A percentile compares a stretch with the other conserved stretches of the same genome.
Evolutionary conservation across 495 filamentous ascomycete genomes (phyloP).

Genomic region (Collariella sp.): DNA sequence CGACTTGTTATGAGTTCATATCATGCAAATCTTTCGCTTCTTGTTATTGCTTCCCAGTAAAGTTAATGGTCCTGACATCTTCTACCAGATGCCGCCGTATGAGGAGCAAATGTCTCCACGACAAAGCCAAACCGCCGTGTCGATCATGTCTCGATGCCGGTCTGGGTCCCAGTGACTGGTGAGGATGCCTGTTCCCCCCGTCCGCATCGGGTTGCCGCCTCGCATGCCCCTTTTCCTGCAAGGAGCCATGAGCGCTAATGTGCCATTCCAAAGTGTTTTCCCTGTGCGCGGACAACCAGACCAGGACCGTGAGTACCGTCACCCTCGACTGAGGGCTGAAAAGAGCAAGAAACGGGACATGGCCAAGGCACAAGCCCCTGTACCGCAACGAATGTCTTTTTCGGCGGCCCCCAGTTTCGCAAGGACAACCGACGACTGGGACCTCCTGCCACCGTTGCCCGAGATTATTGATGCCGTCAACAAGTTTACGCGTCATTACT

Average conservation of each 20-base stretch:
- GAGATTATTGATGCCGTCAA: slow-evolving; percentile 38
- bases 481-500: slow-evolving; percentile 39
- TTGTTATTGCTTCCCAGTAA: neutral
- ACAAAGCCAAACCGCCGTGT: slow-evolving; percentile 36
- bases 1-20: too few relatives aligned
- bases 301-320: slow-evolving; percentile 38
- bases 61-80: neutral
- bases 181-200: slow-evolving; percentile 13
- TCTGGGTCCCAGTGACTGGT: slow-evolving; percentile 36
- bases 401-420: slow-evolving; percentile 10
- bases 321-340: slow-evolving; percentile 37
- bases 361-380: slow-evolving; percentile 27
- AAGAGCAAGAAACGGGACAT: slow-evolving; percentile 32
- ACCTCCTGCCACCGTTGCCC: slow-evolving; percentile 34
- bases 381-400: slow-evolving; percentile 11
- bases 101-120: slow-evolving; percentile 42
- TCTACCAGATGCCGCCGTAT: slow-evolving; percentile 40
- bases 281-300: slow-evolving; percentile 38
- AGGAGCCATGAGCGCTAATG: neutral
- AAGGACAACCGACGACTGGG: slow-evolving; percentile 34
- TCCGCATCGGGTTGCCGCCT: too few relatives aligned
- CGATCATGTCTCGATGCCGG: slow-evolving; percentile 37
- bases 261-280: slow-evolving; percentile 27
- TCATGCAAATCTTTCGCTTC: too few relatives aligned
- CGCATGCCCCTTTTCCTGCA: neutral